Percentiles rank a stretch among this genome's conserved stretches.
phyloP scores from a whole-genome alignment of 345 rosid species.

The Rhizophora apiculata region DNA sequence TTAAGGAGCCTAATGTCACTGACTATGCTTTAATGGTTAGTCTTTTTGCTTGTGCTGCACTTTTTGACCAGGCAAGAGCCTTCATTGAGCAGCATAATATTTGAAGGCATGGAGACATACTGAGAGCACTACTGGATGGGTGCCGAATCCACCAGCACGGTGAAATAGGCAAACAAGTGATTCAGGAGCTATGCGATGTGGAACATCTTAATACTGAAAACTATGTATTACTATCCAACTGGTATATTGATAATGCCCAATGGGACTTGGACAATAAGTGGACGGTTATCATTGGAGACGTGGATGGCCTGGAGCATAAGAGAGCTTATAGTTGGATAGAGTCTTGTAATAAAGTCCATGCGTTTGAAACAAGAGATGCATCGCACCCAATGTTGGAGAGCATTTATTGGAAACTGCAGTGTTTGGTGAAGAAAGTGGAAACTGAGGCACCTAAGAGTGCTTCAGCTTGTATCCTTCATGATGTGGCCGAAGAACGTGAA shows the following conservation, averaged over 20 bases:
- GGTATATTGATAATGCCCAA: constrained; percentile 31
- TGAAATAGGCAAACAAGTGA: constrained; percentile 32
- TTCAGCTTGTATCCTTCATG: constrained; percentile 35
- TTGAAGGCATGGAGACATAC: constrained; percentile 31
- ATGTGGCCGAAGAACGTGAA: constrained; percentile 49
- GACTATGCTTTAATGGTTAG: constrained; percentile 43
- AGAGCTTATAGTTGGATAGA: constrained; percentile 57
- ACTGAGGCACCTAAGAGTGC: constrained; percentile 7
- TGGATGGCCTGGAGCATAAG: constrained; percentile 43
- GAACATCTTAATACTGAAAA: constrained; percentile 52
- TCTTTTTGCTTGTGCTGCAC: constrained; percentile 41
- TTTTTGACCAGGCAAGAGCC: constrained; percentile 38
- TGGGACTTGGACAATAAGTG: constrained; percentile 37
- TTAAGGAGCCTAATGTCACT: constrained; percentile 31
- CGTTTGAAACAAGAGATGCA: constrained; percentile 50
- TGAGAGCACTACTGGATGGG: constrained; percentile 45
- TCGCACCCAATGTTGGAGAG: constrained; percentile 50
- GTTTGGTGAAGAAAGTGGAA: constrained; percentile 34
- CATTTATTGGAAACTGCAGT: constrained; percentile 39
- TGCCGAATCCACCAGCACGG: constrained; percentile 43
- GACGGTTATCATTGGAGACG: constrained; percentile 32
- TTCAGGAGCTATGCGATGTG: constrained; percentile 43
- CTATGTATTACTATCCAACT: constrained; percentile 43
- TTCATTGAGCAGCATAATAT: constrained; percentile 37
- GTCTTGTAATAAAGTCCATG: constrained; percentile 47